Conservation (phyloP, 495 filamentous ascomycete species). For the Aspergillus carlsbadensis region DNA sequence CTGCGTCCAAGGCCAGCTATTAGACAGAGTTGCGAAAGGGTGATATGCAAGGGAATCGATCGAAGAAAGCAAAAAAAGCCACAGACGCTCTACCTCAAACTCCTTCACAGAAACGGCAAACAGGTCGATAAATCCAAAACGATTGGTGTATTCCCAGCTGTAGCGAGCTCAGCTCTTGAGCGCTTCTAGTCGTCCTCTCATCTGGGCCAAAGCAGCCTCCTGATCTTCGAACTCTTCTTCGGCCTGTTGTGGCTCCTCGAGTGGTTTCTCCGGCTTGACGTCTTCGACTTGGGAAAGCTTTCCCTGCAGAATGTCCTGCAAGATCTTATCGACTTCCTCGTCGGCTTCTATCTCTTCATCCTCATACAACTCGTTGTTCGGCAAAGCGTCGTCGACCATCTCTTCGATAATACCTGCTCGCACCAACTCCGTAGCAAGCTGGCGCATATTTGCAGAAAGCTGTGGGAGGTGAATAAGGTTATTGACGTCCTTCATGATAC, state of each 20-base stretch:
- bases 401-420: slow-evolving; percentile 97
- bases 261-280: slow-evolving; percentile 49
- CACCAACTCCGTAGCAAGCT: slow-evolving; percentile 83
- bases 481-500: slow-evolving; percentile 98
- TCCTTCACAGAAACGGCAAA: slow-evolving; percentile 7
- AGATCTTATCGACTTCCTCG: slow-evolving; percentile 85
- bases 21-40: slow-evolving; percentile 6
- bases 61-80: slow-evolving; percentile 3
- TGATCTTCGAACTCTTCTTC: slow-evolving; percentile 81
- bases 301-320: slow-evolving; percentile 85
- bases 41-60: slow-evolving; percentile 1
- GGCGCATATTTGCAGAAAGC: slow-evolving; percentile 84
- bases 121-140: neutral
- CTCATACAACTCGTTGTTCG: slow-evolving; percentile 66
- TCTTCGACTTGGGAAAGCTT: slow-evolving; percentile 69
- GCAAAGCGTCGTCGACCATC: slow-evolving; percentile 85
- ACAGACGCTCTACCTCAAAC: slow-evolving; percentile 20
- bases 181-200: slow-evolving; percentile 87
- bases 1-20: slow-evolving; percentile 17
- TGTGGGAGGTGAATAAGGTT: slow-evolving; percentile 79
- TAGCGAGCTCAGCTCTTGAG: slow-evolving; percentile 69
- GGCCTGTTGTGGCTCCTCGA: slow-evolving; percentile 52
- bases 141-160: neutral
- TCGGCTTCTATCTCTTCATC: slow-evolving; percentile 89
- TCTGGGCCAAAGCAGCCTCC: slow-evolving; percentile 85